phyloP scores from a whole-genome alignment of 2,329 filamentous ascomycete genomes.

The Xylariaceae sp. region DNA sequence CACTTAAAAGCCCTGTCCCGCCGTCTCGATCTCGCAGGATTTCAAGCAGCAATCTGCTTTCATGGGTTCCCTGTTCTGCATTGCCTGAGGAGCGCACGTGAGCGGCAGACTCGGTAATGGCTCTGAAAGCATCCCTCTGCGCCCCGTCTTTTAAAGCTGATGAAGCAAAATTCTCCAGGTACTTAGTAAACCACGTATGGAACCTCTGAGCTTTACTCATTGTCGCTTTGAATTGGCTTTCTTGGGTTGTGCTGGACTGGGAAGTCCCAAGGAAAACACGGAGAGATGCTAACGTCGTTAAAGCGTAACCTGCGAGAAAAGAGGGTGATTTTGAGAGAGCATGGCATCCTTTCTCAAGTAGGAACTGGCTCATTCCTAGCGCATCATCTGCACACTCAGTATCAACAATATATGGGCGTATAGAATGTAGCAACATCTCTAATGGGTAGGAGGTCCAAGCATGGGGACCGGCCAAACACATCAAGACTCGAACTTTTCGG shows the following conservation, averaged over 20 bases:
- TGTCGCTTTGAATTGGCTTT: constrained; percentile 74
- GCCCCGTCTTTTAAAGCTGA: constrained; percentile 45
- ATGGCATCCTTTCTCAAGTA: constrained; percentile 63
- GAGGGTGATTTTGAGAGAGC: constrained; percentile 64
- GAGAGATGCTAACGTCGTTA: constrained; percentile 76
- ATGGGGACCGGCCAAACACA: constrained; percentile 69
- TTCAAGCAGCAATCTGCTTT: constrained; percentile 74
- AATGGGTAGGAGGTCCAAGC: constrained; percentile 77
- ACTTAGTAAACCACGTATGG: constrained; percentile 71
- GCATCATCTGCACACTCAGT: constrained; percentile 87
- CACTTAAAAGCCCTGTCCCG: constrained; percentile 61
- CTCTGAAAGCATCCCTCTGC: constrained; percentile 56
- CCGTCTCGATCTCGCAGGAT: constrained; percentile 70
- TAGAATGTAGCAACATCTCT: constrained; percentile 81
- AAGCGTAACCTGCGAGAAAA: constrained; percentile 74
- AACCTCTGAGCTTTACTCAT: constrained; percentile 73
- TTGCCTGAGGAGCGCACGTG: constrained; percentile 65
- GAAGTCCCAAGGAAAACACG: constrained; percentile 69
- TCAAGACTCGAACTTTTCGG: constrained; percentile 76
- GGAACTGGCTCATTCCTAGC: constrained; percentile 79
- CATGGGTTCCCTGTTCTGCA: constrained; percentile 64
- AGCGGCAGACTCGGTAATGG: constrained; percentile 65
- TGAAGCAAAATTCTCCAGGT: constrained; percentile 60
- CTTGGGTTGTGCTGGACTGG: constrained; percentile 77
- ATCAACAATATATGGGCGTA: constrained; percentile 75